Conservation (phyloP, 257 asterid genomes). For the Leptodermis oblonga region DNA sequence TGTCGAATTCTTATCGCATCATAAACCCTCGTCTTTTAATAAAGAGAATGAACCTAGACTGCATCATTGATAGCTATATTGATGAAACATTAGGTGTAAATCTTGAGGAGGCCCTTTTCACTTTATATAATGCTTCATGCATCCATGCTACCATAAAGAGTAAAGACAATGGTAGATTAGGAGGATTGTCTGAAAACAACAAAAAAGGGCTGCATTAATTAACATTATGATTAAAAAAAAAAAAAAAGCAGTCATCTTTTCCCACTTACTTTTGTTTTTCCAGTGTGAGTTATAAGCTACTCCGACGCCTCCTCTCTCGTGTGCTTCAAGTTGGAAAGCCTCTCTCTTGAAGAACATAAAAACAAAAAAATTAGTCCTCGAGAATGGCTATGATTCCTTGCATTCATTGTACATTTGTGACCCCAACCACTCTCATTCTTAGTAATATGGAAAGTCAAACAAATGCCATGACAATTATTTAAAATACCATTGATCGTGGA, state of each 20-base stretch:
- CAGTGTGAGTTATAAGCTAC: too few species aligned
- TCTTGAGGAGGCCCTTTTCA: background rate
- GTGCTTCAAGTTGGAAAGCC: conserved; percentile 28
- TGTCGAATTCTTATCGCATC: too few species aligned
- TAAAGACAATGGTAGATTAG: background rate
- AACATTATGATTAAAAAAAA: too few species aligned
- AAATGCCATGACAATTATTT: background rate
- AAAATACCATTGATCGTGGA: conserved; percentile 1
- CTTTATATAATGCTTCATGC: conserved; percentile 1
- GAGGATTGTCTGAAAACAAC: background rate
- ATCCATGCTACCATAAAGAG: background rate
- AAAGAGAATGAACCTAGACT: too few species aligned
- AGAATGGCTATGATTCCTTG: conserved; percentile 22
- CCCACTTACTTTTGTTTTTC: conserved; percentile 20
- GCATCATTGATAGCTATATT: background rate
- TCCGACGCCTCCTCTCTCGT: conserved; percentile 32
- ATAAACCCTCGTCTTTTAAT: too few species aligned
- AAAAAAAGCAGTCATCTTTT: conserved; percentile 33
- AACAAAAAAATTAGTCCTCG: conserved; percentile 27
- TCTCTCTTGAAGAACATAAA: conserved; percentile 30
- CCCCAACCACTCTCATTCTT: conserved; percentile 5
- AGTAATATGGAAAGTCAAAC: background rate
- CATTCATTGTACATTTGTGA: conserved; percentile 22
- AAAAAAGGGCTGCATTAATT: conserved; percentile 27
- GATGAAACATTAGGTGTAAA: too few species aligned